Conservation (phyloP, 2,329 filamentous ascomycete species). For the Rhynchosporium agropyri region DNA sequence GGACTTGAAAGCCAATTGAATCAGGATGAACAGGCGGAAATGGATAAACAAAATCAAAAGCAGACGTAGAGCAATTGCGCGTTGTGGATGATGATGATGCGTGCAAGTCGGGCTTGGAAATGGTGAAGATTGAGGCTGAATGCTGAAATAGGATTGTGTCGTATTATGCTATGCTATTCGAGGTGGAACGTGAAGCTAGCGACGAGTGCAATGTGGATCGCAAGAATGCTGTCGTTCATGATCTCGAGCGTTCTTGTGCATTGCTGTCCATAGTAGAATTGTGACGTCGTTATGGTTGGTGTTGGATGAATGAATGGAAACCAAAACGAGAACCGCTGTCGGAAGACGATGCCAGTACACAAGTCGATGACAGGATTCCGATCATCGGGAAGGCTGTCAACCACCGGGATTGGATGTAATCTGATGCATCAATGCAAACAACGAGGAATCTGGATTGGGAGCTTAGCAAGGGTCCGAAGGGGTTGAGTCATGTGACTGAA, state of each 20-base stretch:
- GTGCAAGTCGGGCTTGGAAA: neutral
- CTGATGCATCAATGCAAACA: constrained; percentile 5
- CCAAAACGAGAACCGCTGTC: constrained; percentile 13
- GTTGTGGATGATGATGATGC: constrained; percentile 8
- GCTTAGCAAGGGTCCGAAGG: constrained; percentile 3
- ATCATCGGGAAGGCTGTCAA: constrained; percentile 12
- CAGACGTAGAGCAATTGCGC: neutral
- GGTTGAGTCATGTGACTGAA: constrained; percentile 12
- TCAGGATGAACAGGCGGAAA: neutral
- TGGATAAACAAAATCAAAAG: neutral
- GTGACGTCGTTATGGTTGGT: neutral
- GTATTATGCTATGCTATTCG: constrained; percentile 1
- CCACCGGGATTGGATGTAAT: neutral
- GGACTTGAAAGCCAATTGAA: constrained; percentile 4
- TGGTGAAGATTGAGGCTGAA: neutral
- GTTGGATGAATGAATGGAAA: neutral
- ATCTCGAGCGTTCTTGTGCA: constrained; percentile 24
- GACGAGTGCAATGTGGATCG: neutral
- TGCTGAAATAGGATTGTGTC: neutral
- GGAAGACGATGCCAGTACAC: neutral
- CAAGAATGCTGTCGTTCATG: constrained; percentile 22
- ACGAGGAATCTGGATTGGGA: constrained; percentile 10
- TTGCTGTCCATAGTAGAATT: neutral
- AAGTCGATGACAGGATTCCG: constrained; percentile 7
- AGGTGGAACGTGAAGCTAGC: neutral